Evolutionary conservation across 1,284 basidiomycete species (phyloP).

Genomic region (Boletus semigastroideus): DNA sequence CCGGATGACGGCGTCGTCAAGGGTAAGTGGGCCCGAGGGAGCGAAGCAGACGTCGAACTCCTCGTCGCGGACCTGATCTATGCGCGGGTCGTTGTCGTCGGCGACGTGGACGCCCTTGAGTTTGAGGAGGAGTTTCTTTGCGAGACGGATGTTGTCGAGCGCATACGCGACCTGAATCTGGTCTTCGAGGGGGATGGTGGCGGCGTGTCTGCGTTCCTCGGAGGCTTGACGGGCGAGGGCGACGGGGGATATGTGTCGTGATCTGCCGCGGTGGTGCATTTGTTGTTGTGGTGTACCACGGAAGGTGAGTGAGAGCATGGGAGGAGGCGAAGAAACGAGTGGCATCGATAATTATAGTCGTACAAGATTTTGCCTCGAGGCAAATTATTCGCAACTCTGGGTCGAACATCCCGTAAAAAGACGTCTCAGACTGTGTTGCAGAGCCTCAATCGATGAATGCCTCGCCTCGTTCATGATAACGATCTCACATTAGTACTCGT

Average conservation of each 20-base stretch:
- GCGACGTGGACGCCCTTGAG: constrained; percentile 61
- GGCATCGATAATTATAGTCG: too few relatives aligned
- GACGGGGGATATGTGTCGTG: constrained; percentile 44
- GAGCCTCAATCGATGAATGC: too few relatives aligned
- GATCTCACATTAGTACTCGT: too few relatives aligned
- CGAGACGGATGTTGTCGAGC: constrained; percentile 60
- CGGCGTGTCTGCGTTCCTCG: constrained; percentile 39
- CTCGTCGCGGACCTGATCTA: constrained; percentile 60
- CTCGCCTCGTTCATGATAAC: not conserved
- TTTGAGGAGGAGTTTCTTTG: constrained; percentile 59
- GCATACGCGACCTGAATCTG: constrained; percentile 67
- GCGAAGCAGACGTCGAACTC: constrained; percentile 63
- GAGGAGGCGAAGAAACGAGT: not conserved
- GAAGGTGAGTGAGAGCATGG: constrained; percentile 29
- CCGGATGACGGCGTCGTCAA: constrained; percentile 45
- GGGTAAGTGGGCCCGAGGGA: constrained; percentile 49
- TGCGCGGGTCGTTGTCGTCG: constrained; percentile 58
- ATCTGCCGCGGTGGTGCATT: constrained; percentile 46
- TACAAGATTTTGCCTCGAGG: constrained; percentile 18
- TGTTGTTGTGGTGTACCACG: constrained; percentile 12
- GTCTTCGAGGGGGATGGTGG: constrained; percentile 55
- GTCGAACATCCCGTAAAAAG: constrained; percentile 15
- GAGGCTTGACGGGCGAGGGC: constrained; percentile 51
- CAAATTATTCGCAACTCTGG: not conserved
- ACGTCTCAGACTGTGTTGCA: constrained; percentile 4